A percentile compares a stretch with the other conserved stretches of the same genome.
Conservation (phyloP, 106 monocot genomes). For the Gastrodia elata region DNA sequence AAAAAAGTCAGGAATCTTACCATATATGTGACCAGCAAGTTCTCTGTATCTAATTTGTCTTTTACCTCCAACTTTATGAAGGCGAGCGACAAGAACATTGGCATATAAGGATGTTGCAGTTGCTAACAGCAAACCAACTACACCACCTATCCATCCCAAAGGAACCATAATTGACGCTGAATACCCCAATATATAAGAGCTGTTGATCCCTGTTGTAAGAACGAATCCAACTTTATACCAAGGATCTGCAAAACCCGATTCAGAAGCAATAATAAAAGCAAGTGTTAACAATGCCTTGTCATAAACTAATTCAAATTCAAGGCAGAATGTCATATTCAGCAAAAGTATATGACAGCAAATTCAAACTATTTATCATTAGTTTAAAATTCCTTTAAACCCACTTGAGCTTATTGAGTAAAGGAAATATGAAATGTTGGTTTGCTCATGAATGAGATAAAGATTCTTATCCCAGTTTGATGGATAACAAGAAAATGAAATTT, state of each 20-base stretch:
- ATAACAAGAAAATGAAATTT: background rate
- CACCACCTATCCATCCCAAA: conserved; percentile 76
- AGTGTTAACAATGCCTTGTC: background rate
- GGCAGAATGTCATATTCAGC: background rate
- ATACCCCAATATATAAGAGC: conserved; percentile 91
- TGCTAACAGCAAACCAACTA: conserved; percentile 59
- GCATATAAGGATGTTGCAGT: conserved; percentile 85
- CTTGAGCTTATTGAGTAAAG: background rate
- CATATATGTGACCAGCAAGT: conserved; percentile 90
- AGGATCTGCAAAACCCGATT: conserved; percentile 48
- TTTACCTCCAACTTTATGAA: conserved; percentile 84
- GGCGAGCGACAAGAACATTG: conserved; percentile 66
- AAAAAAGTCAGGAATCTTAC: conserved; percentile 15
- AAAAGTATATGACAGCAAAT: background rate
- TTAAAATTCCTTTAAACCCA: background rate
- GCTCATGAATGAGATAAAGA: background rate
- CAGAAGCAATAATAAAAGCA: background rate
- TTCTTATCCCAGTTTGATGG: background rate
- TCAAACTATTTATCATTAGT: background rate
- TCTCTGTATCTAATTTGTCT: conserved; percentile 94
- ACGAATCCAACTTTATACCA: conserved; percentile 94
- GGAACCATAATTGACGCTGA: conserved; percentile 83
- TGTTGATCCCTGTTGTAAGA: conserved; percentile 81
- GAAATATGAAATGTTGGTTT: background rate
- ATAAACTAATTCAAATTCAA: background rate